A percentile compares a stretch with the other conserved stretches of the same genome.
Conservation (phyloP, 2,329 filamentous ascomycete species). For the Neofusicoccum kwambonambiense region DNA sequence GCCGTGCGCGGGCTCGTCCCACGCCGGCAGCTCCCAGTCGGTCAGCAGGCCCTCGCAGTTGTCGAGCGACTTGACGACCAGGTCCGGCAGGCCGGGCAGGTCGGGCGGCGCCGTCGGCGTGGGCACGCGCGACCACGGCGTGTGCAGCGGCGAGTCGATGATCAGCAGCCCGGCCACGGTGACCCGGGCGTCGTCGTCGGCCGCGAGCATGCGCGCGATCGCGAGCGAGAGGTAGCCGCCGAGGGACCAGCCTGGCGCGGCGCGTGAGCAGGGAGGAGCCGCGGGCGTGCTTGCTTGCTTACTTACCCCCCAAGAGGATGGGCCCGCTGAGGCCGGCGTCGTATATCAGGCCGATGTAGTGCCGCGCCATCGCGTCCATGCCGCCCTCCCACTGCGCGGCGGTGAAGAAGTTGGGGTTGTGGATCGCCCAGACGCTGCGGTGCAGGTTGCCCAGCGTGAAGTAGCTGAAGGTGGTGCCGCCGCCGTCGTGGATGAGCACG, state of each 20-base stretch:
- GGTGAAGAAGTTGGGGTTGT: constrained; percentile 54
- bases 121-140: background rate
- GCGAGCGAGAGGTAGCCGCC: constrained; percentile 18
- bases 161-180: background rate
- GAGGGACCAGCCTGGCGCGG: constrained; percentile 17
- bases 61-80: background rate
- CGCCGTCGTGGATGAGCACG: constrained; percentile 61
- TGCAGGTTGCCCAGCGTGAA: constrained; percentile 52
- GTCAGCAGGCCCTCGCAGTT: background rate
- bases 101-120: background rate
- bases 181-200: background rate
- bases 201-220: constrained; percentile 15
- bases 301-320: constrained; percentile 32
- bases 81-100: background rate
- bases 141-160: background rate
- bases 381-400: constrained; percentile 52
- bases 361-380: constrained; percentile 54
- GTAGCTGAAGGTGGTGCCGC: constrained; percentile 60
- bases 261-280: background rate
- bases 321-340: constrained; percentile 38
- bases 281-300: background rate
- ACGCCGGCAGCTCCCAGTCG: background rate
- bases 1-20: background rate
- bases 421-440: constrained; percentile 54
- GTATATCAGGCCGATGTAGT: constrained; percentile 51